phyloP scores from a whole-genome alignment of 495 filamentous ascomycete genomes.

The Aspergillus ostianus region DNA sequence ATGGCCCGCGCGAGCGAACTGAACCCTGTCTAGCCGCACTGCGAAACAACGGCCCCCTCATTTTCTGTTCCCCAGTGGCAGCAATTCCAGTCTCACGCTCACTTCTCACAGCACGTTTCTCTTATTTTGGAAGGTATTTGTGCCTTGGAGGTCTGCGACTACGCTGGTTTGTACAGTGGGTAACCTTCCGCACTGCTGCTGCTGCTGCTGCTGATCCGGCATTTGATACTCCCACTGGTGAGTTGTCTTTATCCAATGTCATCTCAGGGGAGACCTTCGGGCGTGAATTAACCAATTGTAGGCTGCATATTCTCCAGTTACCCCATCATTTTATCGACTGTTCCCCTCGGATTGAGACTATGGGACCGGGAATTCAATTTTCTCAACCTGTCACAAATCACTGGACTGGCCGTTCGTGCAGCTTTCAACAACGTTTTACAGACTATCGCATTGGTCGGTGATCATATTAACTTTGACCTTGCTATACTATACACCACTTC shows the following conservation, averaged over 20 bases:
- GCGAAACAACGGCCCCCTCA: neutral
- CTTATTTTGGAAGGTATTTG: neutral
- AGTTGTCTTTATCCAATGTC: neutral
- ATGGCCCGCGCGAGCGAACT: neutral
- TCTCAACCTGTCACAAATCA: neutral
- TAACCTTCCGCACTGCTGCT: neutral
- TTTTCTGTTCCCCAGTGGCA: neutral
- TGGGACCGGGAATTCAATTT: slow-evolving; percentile 7
- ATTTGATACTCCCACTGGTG: neutral
- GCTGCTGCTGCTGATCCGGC: neutral
- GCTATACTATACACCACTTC: neutral
- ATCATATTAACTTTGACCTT: neutral
- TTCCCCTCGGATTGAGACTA: neutral
- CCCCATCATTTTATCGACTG: slow-evolving; percentile 1
- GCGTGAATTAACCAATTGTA: neutral
- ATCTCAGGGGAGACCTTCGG: neutral
- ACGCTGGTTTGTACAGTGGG: neutral
- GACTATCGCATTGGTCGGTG: neutral
- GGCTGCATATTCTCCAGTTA: neutral
- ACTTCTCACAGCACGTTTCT: neutral
- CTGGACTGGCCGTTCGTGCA: neutral
- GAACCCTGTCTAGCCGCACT: neutral
- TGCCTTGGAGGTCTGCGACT: neutral
- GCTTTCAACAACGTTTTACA: neutral
- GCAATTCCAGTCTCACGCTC: neutral